Base-by-base conservation (phyloP, 768 basidiomycete species). In the Serendipita indica region DNA sequence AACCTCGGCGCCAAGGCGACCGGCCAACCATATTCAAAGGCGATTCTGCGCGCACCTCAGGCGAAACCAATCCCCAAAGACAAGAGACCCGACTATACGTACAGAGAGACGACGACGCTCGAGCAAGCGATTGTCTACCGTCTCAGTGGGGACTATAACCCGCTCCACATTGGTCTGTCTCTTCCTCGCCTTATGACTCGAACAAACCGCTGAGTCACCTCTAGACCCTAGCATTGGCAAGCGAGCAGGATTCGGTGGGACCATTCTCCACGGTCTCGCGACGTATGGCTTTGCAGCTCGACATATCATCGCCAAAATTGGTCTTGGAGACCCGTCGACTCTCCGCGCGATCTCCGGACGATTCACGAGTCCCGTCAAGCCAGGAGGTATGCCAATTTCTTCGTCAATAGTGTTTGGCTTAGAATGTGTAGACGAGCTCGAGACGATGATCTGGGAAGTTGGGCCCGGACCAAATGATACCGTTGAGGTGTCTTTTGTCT, bases 221-320 rank as follows among this genome's bases (percentile, higher is more conserved):
- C 13, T 60, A 85, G 89, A 91, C 72, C 86, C 89, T 1, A 68
- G 65, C 13, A 79, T 87, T 35, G 89, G 88, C n/a, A 68, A 80
- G 62, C 74, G 73, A 5, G 75, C 81, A 16, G 87, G 88, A 10
- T 91, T 93, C 65, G 86, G 86, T 2, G 89, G 83, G 49, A 80
- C 84, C 34, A 90, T 93, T 64, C 76, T 92, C 2, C 89, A 93
- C 66, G 89, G 89, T 28, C 75, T 92, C 25, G 82, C 84, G 18
- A 80, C 84, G 0, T 91, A 79, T 67, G 89, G 89, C 7, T 89
- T 89, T 66, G 84, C 76, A 5, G 90, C 86, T 2, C 81, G 89
- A 39, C 86, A 80, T 1, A 70, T 92, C 58, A 73, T 93, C 61
- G 75, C 77, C 60, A 74, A 75, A 1, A 75, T 83, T 12, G 86